A percentile compares a stretch with the other conserved stretches of the same genome.
phyloP scores from a whole-genome alignment of 2,329 filamentous ascomycete species.

The Xylariaceae sp. region DNA sequence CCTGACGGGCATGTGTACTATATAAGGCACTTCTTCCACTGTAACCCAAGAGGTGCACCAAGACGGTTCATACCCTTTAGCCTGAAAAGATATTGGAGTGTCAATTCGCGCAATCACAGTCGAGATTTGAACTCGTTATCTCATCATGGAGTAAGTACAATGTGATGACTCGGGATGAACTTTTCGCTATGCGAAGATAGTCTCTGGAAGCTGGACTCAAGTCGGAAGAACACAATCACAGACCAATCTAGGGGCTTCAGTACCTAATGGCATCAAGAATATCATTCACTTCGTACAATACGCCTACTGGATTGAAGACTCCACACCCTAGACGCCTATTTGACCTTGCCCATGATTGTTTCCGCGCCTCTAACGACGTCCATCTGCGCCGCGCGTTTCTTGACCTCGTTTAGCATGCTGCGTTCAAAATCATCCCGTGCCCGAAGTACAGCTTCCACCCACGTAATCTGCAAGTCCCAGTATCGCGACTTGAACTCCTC shows the following conservation, averaged over 20 bases:
- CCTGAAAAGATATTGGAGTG: background rate
- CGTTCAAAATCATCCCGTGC: conserved; percentile 91
- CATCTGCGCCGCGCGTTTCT: conserved; percentile 81
- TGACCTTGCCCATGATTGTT: conserved; percentile 93
- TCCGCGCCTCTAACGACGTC: conserved; percentile 76
- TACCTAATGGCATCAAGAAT: conserved; percentile 3
- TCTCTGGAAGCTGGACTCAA: too few relatives aligned
- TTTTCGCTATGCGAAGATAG: too few relatives aligned
- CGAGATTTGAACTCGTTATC: too few relatives aligned
- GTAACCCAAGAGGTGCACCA: too few relatives aligned
- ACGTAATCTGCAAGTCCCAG: conserved; percentile 91
- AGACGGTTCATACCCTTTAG: background rate
- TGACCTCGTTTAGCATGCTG: conserved; percentile 81
- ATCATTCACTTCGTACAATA: conserved; percentile 3
- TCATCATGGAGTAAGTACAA: too few relatives aligned
- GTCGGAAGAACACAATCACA: too few relatives aligned
- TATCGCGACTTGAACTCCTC: conserved; percentile 79
- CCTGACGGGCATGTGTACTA: too few relatives aligned
- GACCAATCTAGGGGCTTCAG: too few relatives aligned
- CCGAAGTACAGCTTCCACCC: conserved; percentile 90
- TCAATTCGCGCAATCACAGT: too few relatives aligned
- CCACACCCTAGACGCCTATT: conserved; percentile 44
- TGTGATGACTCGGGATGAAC: too few relatives aligned
- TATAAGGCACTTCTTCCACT: too few relatives aligned
- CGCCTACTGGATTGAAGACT: too few relatives aligned